Base-by-base conservation (phyloP, 2,329 filamentous ascomycete species). In the Hawksworthiomyces lignivorus region DNA sequence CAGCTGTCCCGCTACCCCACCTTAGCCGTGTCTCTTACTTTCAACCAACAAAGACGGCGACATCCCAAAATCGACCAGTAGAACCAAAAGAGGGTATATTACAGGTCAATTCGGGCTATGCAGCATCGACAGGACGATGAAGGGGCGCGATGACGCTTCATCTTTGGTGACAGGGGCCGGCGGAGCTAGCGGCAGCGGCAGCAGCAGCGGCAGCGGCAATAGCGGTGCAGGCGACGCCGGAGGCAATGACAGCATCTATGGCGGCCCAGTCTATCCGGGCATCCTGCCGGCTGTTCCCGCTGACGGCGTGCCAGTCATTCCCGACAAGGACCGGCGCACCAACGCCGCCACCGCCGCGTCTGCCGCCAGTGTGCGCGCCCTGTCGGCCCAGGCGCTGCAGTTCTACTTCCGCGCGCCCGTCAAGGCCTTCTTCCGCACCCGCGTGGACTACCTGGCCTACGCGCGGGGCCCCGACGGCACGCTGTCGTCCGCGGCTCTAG, bases 351-450 rank as follows among this genome's bases (percentile, higher is more conserved):
- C 75, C 3, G 88, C 85, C 36, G 84, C 86, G n/a, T 88, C 86
- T 18, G 88, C 88, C 5, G 88, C 88, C 18, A 79, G 86, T 30
- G 84, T 88, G 49, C 83, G 89, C 35, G 89, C 88, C 21, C 62
- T 95, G 48, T 89, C 83, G 53, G 84, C 87, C 7, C 84, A 94
- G 57, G 71, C 87, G 54, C 75, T 95, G 41, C 82, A 87, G 19
- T 95, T 95, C 54, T 96, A 94, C 65, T 96, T 95, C 58, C 75
- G 88, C 43, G 87, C 87, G 0, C 89, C 89, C 1, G 84, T 88
- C 40, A 95, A 95, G 63, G 85, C 88, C 14, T 96, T 96, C 59
- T 94, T 96, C 64, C 78, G 87, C 47, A 89, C 86, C 1, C 72
- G 89, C 45, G 87, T 96, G 49, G 89, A 96, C 67, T 95, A 88